Evolutionary conservation across 192 early-diverging fungal species (phyloP).

Genomic region (Gigaspora rosea): DNA sequence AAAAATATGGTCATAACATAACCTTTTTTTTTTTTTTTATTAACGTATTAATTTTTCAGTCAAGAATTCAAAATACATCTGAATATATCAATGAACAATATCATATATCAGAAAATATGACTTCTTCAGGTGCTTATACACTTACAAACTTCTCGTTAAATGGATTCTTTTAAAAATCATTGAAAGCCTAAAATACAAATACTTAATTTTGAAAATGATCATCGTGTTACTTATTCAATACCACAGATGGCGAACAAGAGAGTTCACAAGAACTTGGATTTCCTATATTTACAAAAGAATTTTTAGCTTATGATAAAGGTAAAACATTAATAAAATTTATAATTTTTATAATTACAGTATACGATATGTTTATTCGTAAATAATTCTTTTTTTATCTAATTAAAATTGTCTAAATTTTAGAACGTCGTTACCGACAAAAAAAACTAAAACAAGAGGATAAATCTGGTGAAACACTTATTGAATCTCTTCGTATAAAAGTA

Average conservation of each 20-base stretch:
- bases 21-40: no score
- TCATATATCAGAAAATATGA: no score
- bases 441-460: slow-evolving; percentile 13
- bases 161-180: neutral
- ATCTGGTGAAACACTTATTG: neutral
- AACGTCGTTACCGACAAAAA: neutral
- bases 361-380: neutral
- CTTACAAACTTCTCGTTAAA: neutral
- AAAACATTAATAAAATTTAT: neutral
- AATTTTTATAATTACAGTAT: no score
- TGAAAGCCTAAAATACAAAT: neutral
- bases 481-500: slow-evolving; percentile 9
- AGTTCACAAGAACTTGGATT: slow-evolving; percentile 9
- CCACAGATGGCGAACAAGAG: slow-evolving; percentile 9
- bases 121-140: no score
- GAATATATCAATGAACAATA: no score
- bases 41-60: no score
- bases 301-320: slow-evolving; percentile 23
- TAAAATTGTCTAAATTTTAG: neutral
- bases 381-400: neutral
- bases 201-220: neutral
- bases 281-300: slow-evolving; percentile 17
- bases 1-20: no score
- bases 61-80: no score
- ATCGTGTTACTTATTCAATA: neutral